These are phyloP conservation scores for Globisporangium splendens DNA, from an alignment of 352 stramenopile genomes.

Conservation along the genomic window DNA sequence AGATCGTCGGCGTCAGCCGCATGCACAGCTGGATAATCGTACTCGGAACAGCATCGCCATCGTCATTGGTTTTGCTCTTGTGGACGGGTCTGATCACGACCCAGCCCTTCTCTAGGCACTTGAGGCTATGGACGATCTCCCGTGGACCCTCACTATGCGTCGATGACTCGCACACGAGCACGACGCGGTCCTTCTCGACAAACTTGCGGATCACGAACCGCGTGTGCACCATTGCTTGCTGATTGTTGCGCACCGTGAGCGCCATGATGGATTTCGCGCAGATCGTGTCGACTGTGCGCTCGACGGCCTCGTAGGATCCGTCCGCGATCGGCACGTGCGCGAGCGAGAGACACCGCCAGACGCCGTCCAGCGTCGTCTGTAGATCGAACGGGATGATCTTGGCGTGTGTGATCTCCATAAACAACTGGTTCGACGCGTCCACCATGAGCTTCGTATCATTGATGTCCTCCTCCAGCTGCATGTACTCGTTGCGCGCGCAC, in stretches of 20 bases:
- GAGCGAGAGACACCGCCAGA: slow-evolving; percentile 13
- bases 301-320: slow-evolving; percentile 18
- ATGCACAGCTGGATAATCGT: slow-evolving; percentile 55
- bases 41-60: slow-evolving; percentile 5
- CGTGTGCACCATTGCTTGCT: slow-evolving; percentile 18
- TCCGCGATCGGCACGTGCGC: slow-evolving; percentile 11
- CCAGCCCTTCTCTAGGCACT: slow-evolving; percentile 24
- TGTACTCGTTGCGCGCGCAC: slow-evolving; percentile 10
- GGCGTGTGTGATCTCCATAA: slow-evolving; percentile 14
- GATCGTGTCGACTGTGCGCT: slow-evolving; percentile 20
- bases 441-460: slow-evolving; percentile 14
- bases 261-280: slow-evolving; percentile 18
- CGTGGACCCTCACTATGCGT: slow-evolving; percentile 18
- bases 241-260: slow-evolving; percentile 12
- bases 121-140: slow-evolving; percentile 17
- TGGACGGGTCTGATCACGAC: slow-evolving; percentile 17
- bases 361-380: slow-evolving; percentile 8
- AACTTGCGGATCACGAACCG: slow-evolving; percentile 25
- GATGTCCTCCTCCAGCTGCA: slow-evolving; percentile 13
- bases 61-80: not conserved
- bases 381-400: slow-evolving; percentile 16
- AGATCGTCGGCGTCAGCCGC: slow-evolving; percentile 39
- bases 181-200: slow-evolving; percentile 18
- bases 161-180: slow-evolving; percentile 23
- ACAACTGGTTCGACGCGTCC: slow-evolving; percentile 14